These are phyloP conservation scores for cucumber (Cucumis sativus) DNA, from an alignment of 306 rosid species.

Conservation along the genomic window Cucumber_9930_V3 NC_026659.2:25391001-25391500, in stretches of 20 bases:
- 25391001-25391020: background rate
- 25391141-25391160: background rate
- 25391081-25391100: background rate
- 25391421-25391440: background rate
- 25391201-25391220: background rate
- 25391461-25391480: background rate
- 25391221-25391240: background rate
- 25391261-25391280: background rate
- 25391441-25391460: background rate
- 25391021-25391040: background rate
- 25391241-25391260: background rate
- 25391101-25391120: background rate
- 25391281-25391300: slow-evolving; percentile 26
- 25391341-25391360: background rate
- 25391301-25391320: slow-evolving; percentile 37
- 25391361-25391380: background rate
- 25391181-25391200: background rate
- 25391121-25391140: background rate
- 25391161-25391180: background rate
- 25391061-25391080: background rate
- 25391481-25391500: background rate
- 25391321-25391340: slow-evolving; percentile 46
- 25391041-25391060: background rate
- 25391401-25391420: background rate
- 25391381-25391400: background rate